Conservation (phyloP, 805 yeast genomes). For the Zygoascus tannicola region DNA sequence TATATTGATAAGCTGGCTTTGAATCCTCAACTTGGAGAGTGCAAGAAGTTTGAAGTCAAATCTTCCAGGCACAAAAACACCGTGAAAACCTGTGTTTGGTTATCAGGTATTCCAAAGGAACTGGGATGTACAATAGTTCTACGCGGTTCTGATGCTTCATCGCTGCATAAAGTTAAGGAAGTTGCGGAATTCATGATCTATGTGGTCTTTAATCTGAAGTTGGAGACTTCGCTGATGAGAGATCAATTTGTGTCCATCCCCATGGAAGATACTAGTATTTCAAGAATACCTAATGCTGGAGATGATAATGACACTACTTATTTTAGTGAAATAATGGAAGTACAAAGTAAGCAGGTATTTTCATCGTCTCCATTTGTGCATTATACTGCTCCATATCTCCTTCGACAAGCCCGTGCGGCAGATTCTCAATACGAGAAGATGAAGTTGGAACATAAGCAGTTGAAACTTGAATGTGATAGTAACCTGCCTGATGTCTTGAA, state of each 20-base stretch:
- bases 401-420: conserved; percentile 44
- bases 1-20: conserved; percentile 79
- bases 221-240: conserved; percentile 67
- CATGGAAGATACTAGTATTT: conserved; percentile 5
- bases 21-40: conserved; percentile 62
- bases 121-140: conserved; percentile 79
- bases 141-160: conserved; percentile 65
- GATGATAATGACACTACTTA: conserved; percentile 4
- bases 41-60: conserved; percentile 62
- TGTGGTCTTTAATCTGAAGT: conserved; percentile 63
- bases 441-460: conserved; percentile 8
- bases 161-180: conserved; percentile 59
- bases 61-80: conserved; percentile 47
- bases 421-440: conserved; percentile 29
- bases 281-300: neutral
- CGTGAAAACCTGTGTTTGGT: conserved; percentile 61
- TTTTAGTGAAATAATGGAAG: conserved; percentile 14
- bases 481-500: conserved; percentile 10
- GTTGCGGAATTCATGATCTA: conserved; percentile 74
- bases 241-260: conserved; percentile 51
- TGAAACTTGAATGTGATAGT: conserved; percentile 15
- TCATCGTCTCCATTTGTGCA: conserved; percentile 82
- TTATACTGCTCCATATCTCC: conserved; percentile 59
- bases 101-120: conserved; percentile 64
- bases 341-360: conserved; percentile 39